These are phyloP conservation scores for Xylariaceae sp. DNA, from an alignment of 2,329 filamentous ascomycete genomes.

Conservation along the genomic window DNA sequence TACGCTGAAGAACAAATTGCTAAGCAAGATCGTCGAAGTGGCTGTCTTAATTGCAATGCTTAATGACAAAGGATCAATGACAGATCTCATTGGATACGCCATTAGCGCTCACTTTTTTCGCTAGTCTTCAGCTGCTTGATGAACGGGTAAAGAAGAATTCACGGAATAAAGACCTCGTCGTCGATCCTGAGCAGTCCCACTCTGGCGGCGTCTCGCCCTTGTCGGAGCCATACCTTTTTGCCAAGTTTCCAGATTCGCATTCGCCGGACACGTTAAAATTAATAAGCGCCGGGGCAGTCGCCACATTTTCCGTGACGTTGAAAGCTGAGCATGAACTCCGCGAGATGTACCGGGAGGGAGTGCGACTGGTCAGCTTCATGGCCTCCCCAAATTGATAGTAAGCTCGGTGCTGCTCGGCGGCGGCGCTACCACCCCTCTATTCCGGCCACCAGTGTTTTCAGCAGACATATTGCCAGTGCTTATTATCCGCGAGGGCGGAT, in stretches of 20 bases:
- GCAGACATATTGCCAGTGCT: slow-evolving; percentile 6
- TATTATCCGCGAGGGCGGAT: slow-evolving; percentile 22
- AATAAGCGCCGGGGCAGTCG: slow-evolving; percentile 17
- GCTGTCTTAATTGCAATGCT: too few relatives aligned
- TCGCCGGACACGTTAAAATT: neutral
- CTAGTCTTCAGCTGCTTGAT: slow-evolving; percentile 13
- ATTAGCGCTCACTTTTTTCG: slow-evolving; percentile 9
- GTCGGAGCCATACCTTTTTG: slow-evolving; percentile 20
- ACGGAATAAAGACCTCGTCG: slow-evolving; percentile 2
- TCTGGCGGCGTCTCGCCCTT: slow-evolving; percentile 18
- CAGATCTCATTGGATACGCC: too few relatives aligned
- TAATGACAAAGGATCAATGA: too few relatives aligned
- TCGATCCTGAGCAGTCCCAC: slow-evolving; percentile 1
- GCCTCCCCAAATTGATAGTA: slow-evolving; percentile 2
- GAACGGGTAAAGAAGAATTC: slow-evolving; percentile 14
- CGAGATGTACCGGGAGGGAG: neutral
- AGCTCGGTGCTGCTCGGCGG: slow-evolving; percentile 8
- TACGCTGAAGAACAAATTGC: too few relatives aligned
- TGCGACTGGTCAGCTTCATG: slow-evolving; percentile 9
- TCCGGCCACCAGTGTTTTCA: slow-evolving; percentile 13
- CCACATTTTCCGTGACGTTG: slow-evolving; percentile 14
- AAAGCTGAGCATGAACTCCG: slow-evolving; percentile 7
- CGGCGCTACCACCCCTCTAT: slow-evolving; percentile 3
- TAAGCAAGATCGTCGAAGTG: too few relatives aligned
- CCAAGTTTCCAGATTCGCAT: slow-evolving; percentile 10